phyloP scores from a whole-genome alignment of 805 yeast genomes.

The Teunomyces pallodes region DNA sequence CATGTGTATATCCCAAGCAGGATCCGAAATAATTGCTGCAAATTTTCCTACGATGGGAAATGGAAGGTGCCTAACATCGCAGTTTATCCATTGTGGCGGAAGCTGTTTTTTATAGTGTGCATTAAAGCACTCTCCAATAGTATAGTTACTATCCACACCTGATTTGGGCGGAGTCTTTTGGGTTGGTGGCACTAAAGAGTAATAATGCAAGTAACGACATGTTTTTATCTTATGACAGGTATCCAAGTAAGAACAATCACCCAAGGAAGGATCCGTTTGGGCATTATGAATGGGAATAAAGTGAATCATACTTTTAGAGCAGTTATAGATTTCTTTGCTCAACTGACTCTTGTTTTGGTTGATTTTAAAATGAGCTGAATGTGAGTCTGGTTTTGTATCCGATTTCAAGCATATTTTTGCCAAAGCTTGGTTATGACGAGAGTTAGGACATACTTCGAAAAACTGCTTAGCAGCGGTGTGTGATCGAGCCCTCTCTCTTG shows the following conservation, averaged over 20 bases:
- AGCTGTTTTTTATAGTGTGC: conserved; percentile 29
- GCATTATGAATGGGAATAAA: conserved; percentile 26
- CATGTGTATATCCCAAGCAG: conserved; percentile 97
- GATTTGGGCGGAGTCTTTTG: background rate
- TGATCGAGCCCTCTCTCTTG: conserved; percentile 36
- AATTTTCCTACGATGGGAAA: conserved; percentile 72
- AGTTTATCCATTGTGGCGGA: conserved; percentile 83
- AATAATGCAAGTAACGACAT: conserved; percentile 82
- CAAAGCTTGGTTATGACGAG: conserved; percentile 29
- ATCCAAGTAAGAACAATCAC: conserved; percentile 92
- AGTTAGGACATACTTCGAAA: conserved; percentile 48
- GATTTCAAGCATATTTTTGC: conserved; percentile 15
- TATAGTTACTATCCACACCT: conserved; percentile 31
- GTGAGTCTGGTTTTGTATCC: background rate
- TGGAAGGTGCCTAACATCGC: conserved; percentile 77
- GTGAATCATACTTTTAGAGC: conserved; percentile 26
- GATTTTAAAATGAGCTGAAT: conserved; percentile 3
- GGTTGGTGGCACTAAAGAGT: conserved; percentile 43
- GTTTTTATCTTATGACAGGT: conserved; percentile 84
- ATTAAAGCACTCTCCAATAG: conserved; percentile 47
- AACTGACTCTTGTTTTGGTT: conserved; percentile 10
- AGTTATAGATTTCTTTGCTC: conserved; percentile 17
- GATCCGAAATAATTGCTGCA: conserved; percentile 84
- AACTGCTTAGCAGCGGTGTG: conserved; percentile 44
- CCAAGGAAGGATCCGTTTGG: conserved; percentile 71